phyloP scores from a whole-genome alignment of 106 monocot species.

The Xerophyta viscosa region DNA sequence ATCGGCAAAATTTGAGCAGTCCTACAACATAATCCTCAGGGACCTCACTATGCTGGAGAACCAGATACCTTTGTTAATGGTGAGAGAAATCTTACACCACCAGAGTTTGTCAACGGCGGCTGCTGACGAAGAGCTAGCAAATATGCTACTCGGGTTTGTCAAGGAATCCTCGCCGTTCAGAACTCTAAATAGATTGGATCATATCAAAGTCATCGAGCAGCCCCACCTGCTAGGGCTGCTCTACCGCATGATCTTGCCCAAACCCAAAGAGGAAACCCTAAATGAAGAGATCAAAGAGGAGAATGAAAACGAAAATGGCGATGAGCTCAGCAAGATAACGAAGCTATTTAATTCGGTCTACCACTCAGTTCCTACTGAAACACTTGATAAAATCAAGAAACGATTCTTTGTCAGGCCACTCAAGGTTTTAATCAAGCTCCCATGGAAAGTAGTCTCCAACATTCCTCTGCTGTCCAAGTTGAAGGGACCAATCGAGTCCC shows the following conservation, averaged over 20 bases:
- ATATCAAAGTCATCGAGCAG: slow-evolving; percentile 9
- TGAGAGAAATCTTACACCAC: slow-evolving; percentile 18
- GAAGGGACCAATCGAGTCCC: slow-evolving; percentile 20
- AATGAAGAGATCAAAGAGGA: no score
- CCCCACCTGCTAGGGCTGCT: slow-evolving; percentile 53
- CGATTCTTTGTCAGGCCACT: slow-evolving; percentile 10
- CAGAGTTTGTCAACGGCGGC: slow-evolving; percentile 5
- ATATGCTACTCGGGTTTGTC: slow-evolving; percentile 31
- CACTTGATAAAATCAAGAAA: slow-evolving; percentile 6
- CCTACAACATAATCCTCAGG: slow-evolving; percentile 31
- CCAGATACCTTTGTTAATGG: slow-evolving; percentile 64
- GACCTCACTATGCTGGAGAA: slow-evolving; percentile 73
- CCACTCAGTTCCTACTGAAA: background rate
- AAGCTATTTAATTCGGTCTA: background rate
- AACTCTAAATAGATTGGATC: no score
- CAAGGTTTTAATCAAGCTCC: slow-evolving; percentile 22
- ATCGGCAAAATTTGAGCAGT: slow-evolving; percentile 10
- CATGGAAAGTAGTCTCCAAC: slow-evolving; percentile 15
- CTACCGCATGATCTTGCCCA: slow-evolving; percentile 16
- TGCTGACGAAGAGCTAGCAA: slow-evolving; percentile 11
- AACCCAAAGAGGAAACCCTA: no score
- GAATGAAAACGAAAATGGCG: no score
- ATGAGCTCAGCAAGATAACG: background rate
- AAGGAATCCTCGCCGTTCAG: slow-evolving; percentile 41
- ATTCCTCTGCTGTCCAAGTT: slow-evolving; percentile 29